phyloP scores from a whole-genome alignment of 805 yeast species.

The Candida odintsovae region DNA sequence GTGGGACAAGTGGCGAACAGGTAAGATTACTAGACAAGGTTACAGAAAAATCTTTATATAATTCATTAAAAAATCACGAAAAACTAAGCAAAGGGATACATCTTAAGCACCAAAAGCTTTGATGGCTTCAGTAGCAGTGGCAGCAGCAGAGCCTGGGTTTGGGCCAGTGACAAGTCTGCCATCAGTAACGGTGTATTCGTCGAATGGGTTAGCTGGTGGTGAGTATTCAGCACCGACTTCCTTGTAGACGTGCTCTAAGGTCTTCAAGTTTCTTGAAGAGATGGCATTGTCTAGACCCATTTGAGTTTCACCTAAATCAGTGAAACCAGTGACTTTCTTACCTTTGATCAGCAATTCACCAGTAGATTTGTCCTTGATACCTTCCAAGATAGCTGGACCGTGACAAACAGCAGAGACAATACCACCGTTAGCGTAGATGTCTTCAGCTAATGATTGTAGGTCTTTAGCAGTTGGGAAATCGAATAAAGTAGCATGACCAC shows the following conservation, averaged over 20 bases:
- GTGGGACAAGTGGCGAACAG: too few relatives aligned
- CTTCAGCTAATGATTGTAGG: conserved; percentile 39
- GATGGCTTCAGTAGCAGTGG: conserved; percentile 40
- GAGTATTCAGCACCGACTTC: conserved; percentile 38
- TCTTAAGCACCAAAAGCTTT: conserved; percentile 13
- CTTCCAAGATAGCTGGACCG: conserved; percentile 57
- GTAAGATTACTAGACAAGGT: background rate
- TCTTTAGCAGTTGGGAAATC: conserved; percentile 50
- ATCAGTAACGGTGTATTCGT: conserved; percentile 43
- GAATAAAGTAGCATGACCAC: conserved; percentile 58
- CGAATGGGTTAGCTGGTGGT: conserved; percentile 48
- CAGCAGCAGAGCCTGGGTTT: conserved; percentile 52
- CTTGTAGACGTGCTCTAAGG: conserved; percentile 34
- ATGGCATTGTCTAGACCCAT: conserved; percentile 25
- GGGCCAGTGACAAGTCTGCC: conserved; percentile 61
- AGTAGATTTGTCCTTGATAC: conserved; percentile 34
- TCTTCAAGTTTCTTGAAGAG: conserved; percentile 23
- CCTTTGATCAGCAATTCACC: conserved; percentile 45
- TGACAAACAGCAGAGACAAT: conserved; percentile 63
- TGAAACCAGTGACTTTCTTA: conserved; percentile 51
- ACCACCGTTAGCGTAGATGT: conserved; percentile 46
- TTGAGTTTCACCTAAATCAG: conserved; percentile 43
- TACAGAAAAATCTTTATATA: background rate
- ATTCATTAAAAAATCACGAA: background rate
- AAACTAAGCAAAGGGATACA: background rate